Evolutionary conservation across 2,329 filamentous ascomycete genomes (phyloP).

Genomic region (Huntiella decipiens): DNA sequence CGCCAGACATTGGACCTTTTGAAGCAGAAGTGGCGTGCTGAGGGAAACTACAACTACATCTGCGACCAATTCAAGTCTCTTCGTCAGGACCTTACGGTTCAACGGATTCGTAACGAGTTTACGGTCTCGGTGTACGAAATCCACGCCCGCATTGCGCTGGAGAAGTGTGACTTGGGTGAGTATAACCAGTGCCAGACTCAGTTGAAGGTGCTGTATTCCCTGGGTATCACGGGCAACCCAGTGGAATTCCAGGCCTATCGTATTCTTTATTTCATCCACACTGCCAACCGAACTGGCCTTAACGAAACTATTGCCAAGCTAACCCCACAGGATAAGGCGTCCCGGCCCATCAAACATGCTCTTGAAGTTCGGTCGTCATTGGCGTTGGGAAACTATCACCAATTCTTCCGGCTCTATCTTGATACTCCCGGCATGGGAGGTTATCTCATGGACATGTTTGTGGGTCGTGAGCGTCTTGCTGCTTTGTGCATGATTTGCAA

Average conservation of each 20-base stretch:
- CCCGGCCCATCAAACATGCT: conserved; percentile 72
- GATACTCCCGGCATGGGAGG: conserved; percentile 92
- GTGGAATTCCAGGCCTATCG: conserved; percentile 98
- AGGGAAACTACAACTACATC: conserved; percentile 90
- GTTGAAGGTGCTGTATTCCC: conserved; percentile 73
- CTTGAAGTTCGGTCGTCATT: conserved; percentile 78
- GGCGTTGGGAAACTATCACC: conserved; percentile 90
- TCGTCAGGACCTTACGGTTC: conserved; percentile 92
- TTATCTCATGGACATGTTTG: conserved; percentile 99
- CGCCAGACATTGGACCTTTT: conserved; percentile 71
- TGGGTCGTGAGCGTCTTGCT: conserved; percentile 76
- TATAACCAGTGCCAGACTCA: conserved; percentile 99
- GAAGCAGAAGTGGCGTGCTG: conserved; percentile 85
- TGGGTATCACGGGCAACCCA: conserved; percentile 72
- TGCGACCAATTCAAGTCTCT: conserved; percentile 99
- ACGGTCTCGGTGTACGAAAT: conserved; percentile 95
- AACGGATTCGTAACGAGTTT: conserved; percentile 91
- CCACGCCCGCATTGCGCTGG: conserved; percentile 88
- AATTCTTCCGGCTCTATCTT: conserved; percentile 90
- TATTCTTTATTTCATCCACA: conserved; percentile 98
- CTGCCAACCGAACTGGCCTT: conserved; percentile 92
- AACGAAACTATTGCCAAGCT: conserved; percentile 98
- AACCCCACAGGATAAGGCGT: conserved; percentile 88
- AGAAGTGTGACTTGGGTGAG: conserved; percentile 99
- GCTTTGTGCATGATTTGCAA: conserved; percentile 84